A percentile compares a stretch with the other conserved stretches of the same genome.
Evolutionary conservation across 305 asterid species (phyloP).

Genomic region (Fraxinus platypoda): DNA sequence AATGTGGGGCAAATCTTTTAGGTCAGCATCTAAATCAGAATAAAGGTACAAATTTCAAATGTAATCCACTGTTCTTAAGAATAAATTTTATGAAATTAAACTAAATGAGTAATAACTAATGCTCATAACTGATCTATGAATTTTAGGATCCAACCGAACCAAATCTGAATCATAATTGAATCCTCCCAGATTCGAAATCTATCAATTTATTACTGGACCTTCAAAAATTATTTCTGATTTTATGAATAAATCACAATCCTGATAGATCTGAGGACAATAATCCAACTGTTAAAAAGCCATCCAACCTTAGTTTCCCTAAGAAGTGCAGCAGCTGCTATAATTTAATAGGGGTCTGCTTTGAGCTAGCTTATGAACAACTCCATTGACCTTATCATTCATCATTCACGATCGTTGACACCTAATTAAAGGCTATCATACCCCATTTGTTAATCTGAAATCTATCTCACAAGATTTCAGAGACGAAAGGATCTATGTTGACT

Average conservation of each 20-base stretch:
- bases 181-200: neutral
- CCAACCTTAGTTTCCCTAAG: neutral
- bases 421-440: neutral
- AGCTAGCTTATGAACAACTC: neutral
- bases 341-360: neutral
- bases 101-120: neutral
- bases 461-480: neutral
- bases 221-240: too few relatives aligned
- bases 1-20: neutral
- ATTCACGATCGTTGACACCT: neutral
- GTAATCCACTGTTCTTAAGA: neutral
- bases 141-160: neutral
- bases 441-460: neutral
- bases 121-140: neutral
- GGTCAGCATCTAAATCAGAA: neutral
- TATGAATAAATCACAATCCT: neutral
- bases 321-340: neutral
- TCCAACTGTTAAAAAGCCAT: neutral
- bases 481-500: neutral
- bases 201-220: neutral
- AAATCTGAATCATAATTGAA: neutral
- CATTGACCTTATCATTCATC: neutral
- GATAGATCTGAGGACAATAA: neutral
- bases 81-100: neutral
- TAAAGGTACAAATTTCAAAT: neutral